Base-by-base conservation (phyloP, 2,329 filamentous ascomycete species). In the Verticillium nubilum region DNA sequence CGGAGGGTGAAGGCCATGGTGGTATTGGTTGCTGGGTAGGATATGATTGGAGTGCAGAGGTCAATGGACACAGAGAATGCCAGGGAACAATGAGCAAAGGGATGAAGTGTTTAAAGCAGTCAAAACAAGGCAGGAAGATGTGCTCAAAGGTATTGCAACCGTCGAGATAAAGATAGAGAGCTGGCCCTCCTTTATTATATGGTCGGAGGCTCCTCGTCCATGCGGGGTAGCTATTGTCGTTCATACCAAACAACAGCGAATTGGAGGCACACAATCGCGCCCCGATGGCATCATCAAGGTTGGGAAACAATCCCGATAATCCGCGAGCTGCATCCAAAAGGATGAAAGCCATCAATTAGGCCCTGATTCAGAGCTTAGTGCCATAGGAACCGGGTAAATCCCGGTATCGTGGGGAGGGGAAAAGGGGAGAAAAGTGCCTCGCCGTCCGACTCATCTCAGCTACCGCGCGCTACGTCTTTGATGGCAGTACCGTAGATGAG, bases 1-100 rank as follows among this genome's bases (percentile, higher is more conserved):
- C 75, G 80, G 59, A 84, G 61, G 52, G 77, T 81, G 65, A 76
- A 80, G 4, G 82, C 12, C 52, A 28, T 29, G 52, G 26, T 53
- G 27, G n/a, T 25, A 9, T 6, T 47, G 42, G n/a, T 10, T 7
- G 6, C 4, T 7, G 42, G n/a, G 42, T 23, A 25, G 33, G 15
- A 5, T 6, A 37, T 37, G 33, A 5, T 5, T 17, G 15, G 33
- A 5, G n/a, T 17, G n/a, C n/a, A 17, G 15, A 37, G n/a, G n/a
- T 47, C 3, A 12, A 9, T 2, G 9, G 19, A 23, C 42, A 12
- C 7, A 47, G 17, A 25, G 12, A 15, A 33, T 12, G 31, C 5
- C 10, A 10, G n/a, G n/a, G n/a, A n/a, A n/a, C n/a, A n/a, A n/a
- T n/a, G n/a, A n/a, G n/a, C n/a, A n/a, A n/a, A n/a, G n/a, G n/a